Evolutionary conservation across 768 basidiomycete genomes (phyloP), one percentile per base, ranked within the genome.

Genomic region (Dioszegia hungarica): DNA sequence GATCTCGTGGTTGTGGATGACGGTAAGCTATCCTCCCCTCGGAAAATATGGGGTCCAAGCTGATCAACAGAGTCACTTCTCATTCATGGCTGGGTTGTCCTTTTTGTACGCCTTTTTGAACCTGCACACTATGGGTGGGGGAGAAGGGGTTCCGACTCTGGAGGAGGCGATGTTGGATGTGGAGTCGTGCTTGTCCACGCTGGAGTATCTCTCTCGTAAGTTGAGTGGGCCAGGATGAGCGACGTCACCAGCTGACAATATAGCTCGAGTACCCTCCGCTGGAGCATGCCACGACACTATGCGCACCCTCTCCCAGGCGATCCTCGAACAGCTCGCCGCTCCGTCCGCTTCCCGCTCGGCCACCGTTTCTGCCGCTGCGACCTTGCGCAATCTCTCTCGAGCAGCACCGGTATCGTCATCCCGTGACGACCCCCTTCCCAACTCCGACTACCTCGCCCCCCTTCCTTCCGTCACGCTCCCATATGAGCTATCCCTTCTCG

Each of bases 61-160:
- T 58, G 43, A 63, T 52, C 2, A 2, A 1, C 59, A 74, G 72
- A 74, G 73, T 36, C 73, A 71, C 41, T 74, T 66, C 59, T 68
- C 70, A 6, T 76, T 76, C 65, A 74, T 74, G 71, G 73, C 75
- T 25, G 76, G 76, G 36, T 61, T 77, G 33, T 76, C 76, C 0
- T 77, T 74, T 64, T 63, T 77, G 20, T 77, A 77, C 54, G 73
- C 69, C 5, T 70, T 69, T 37, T 75, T 75, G 72, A 77, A 77
- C 56, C 68, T 77, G 49, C 66, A 76, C 43, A 63, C 64, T 40
- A 66, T 74, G 47, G 74, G 74, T n/a, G 75, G 68, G 31, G 71
- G 68, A 0, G 53, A 59, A 11, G 72, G 70, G n/a, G 66, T 70
- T 5, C 73, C 74, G 15, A 71, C 64, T 5, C 53, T 76, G 22